phyloP scores from a whole-genome alignment of 2,329 filamentous ascomycete genomes.

The Pyrenochaeta sp. region DNA sequence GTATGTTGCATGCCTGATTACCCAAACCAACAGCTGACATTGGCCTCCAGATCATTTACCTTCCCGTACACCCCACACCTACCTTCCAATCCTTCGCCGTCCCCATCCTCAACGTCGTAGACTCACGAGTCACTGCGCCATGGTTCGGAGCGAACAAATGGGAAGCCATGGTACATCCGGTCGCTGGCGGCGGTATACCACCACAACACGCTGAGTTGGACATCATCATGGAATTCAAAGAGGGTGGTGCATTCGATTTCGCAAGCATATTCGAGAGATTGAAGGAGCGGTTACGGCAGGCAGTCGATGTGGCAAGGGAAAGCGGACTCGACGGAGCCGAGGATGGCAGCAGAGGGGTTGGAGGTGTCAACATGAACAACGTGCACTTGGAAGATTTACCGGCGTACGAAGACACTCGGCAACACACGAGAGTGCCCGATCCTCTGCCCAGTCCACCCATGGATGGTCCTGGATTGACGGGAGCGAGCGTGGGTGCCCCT shows the following conservation, averaged over 20 bases:
- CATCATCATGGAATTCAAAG: conserved; percentile 87
- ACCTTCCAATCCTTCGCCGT: conserved; percentile 86
- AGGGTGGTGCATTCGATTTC: conserved; percentile 94
- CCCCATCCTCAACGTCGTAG: conserved; percentile 85
- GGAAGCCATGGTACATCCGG: conserved; percentile 80
- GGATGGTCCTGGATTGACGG: conserved; percentile 9
- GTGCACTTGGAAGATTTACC: conserved; percentile 87
- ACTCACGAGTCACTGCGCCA: conserved; percentile 84
- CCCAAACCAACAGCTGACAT: conserved; percentile 6
- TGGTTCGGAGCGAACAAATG: conserved; percentile 95
- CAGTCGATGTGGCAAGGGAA: conserved; percentile 75
- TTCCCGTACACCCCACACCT: conserved; percentile 73
- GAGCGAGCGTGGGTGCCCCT: conserved; percentile 22
- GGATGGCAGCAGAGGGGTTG: conserved; percentile 50
- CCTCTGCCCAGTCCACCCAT: conserved; percentile 35
- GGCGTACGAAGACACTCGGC: conserved; percentile 74
- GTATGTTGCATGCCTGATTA: conserved; percentile 58
- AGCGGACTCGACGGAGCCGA: conserved; percentile 61
- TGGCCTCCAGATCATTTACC: conserved; percentile 77
- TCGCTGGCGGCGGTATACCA: conserved; percentile 83
- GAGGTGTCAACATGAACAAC: conserved; percentile 64
- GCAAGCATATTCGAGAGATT: conserved; percentile 82
- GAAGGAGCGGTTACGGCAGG: conserved; percentile 83
- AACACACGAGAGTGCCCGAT: conserved; percentile 45
- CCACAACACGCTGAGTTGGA: conserved; percentile 75